These are phyloP conservation scores for Dipodascus geniculatus DNA, from an alignment of 805 yeast genomes.

Conservation along the genomic window DNA sequence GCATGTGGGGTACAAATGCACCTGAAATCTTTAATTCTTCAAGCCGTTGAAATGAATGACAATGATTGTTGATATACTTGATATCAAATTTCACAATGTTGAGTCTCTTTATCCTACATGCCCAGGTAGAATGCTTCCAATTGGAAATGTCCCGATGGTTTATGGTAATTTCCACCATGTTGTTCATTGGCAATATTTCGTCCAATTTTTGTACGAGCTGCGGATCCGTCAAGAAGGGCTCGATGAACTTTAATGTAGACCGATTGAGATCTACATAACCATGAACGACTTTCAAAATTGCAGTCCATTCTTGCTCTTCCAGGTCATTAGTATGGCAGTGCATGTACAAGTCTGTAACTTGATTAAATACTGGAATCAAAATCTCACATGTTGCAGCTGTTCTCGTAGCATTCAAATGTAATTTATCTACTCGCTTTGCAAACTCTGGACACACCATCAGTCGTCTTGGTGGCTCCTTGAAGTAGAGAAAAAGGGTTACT, in stretches of 20 bases:
- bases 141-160: not conserved
- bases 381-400: not conserved
- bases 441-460: not conserved
- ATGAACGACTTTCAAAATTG: not conserved
- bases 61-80: not conserved
- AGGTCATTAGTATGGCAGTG: no score
- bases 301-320: not conserved
- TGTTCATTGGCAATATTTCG: not conserved
- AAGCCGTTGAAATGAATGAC: not conserved
- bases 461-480: not conserved
- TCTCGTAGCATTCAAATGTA: not conserved
- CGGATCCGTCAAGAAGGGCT: not conserved
- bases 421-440: not conserved
- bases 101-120: not conserved
- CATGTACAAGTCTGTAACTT: no score
- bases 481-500: not conserved
- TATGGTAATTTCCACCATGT: not conserved
- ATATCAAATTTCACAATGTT: not conserved
- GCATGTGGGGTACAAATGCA: not conserved
- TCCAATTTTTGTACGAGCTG: not conserved
- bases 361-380: no score
- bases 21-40: not conserved
- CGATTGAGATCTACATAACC: not conserved
- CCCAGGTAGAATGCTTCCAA: not conserved
- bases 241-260: not conserved